Conservation (phyloP, 192 early-diverging fungal genomes). For the Coemansia sp. region DNA sequence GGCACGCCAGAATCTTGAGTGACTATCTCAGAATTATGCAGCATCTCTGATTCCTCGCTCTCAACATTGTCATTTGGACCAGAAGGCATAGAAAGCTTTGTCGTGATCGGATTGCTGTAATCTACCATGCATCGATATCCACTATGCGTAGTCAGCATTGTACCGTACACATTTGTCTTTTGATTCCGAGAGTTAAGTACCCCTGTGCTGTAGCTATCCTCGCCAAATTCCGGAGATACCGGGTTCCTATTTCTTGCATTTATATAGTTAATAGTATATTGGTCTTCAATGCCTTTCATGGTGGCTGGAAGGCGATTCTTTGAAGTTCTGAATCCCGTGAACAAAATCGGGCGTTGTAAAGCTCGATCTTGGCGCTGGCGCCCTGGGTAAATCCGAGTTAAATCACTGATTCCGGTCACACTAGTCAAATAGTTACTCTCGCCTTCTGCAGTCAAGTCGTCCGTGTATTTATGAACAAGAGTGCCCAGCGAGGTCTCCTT, state of each 20-base stretch:
- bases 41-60: not conserved
- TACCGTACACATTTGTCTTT: not conserved
- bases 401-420: not conserved
- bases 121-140: constrained; percentile 13
- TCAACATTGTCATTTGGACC: not conserved
- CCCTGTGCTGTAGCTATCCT: constrained; percentile 18
- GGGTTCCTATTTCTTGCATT: not conserved
- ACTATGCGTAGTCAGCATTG: constrained; percentile 31
- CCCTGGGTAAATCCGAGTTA: not conserved
- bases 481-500: constrained; percentile 7
- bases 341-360: not conserved
- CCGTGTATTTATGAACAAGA: constrained; percentile 18
- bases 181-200: not conserved
- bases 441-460: constrained; percentile 10
- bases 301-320: constrained; percentile 25
- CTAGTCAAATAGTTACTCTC: not conserved
- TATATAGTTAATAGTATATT: constrained; percentile 1
- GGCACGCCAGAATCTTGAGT: not conserved
- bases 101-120: constrained; percentile 18
- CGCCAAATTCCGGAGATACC: constrained; percentile 7
- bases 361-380: not conserved
- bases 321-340: not conserved
- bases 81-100: constrained; percentile 1
- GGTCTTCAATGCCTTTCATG: constrained; percentile 10
- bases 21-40: not conserved